Evolutionary conservation across 192 early-diverging fungal species (phyloP), one percentile per base, ranked within the genome.

Genomic region (Coemansia sp.): DNA sequence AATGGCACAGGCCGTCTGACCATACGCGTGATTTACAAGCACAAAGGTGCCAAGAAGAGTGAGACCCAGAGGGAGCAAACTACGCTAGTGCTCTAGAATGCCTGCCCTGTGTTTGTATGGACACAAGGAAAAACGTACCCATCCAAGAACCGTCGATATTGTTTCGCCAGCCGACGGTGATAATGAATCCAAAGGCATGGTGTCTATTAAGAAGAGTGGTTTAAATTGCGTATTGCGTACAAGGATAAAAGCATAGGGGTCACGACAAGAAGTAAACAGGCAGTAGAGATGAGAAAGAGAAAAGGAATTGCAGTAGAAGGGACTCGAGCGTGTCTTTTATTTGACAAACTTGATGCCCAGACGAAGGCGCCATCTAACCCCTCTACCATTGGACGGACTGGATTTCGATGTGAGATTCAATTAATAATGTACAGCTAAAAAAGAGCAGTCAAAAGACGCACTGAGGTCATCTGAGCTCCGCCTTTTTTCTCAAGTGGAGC

Each of bases 61-160:
- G 9, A 60, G 21, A 53, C 51, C 31, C 21, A 37, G 14, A 36
- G 31, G 19, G 46, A 48, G 15, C 46, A 29, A 7, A 12, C 29
- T 58, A 31, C 4, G 5, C 15, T 3, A 5, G 29, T 4, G 15
- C 55, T 32, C 15, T 51, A 38, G 29, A 59, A 44, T 41, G 15
- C 10, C 50, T 58, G 25, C 29, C 23, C 29, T 27, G 29, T 27
- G 25, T 66, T 4, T 7, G 25, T 66, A 11, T n/a, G 10, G 19
- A 32, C 7, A 50, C 25, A 12, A 38, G 39, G 61, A 17, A 12
- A 25, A 44, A 62, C 64, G 17, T 74, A 79, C 77, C 77, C 77
- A 79, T 5, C 77, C 77, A 3, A 79, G 64, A 8, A 61, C 23
- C n/a, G 72, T 46, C 29, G 77, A 79, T 62, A 79, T 39, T 21